phyloP scores from a whole-genome alignment of 2,329 filamentous ascomycete species.

The Amauroascus verrucosus region DNA sequence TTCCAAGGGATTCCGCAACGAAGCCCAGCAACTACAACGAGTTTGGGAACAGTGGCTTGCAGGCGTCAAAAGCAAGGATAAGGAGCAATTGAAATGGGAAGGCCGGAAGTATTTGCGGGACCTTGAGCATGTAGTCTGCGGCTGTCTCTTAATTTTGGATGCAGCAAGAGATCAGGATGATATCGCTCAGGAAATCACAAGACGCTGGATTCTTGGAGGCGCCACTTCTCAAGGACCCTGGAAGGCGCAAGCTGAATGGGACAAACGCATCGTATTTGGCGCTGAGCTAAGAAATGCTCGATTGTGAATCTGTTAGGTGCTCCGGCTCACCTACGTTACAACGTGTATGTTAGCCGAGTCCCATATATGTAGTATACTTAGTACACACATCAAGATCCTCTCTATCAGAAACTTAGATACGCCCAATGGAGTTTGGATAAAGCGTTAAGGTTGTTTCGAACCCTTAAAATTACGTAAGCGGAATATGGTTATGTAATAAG shows the following conservation, averaged over 20 bases:
- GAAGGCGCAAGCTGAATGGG: constrained; percentile 16
- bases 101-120: constrained; percentile 25
- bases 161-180: constrained; percentile 26
- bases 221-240: constrained; percentile 6
- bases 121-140: constrained; percentile 26
- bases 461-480: too few species aligned
- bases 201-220: constrained; percentile 14
- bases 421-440: too few species aligned
- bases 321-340: too few species aligned
- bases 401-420: too few species aligned
- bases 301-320: not conserved
- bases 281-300: not conserved
- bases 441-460: too few species aligned
- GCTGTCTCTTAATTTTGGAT: constrained; percentile 26
- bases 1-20: constrained; percentile 38
- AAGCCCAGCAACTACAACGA: constrained; percentile 24
- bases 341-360: too few species aligned
- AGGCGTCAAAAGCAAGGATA: constrained; percentile 10
- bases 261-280: constrained; percentile 18
- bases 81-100: constrained; percentile 25
- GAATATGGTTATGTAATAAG: too few species aligned
- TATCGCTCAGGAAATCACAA: constrained; percentile 22
- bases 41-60: constrained; percentile 15
- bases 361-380: too few species aligned
- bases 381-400: too few species aligned